phyloP scores from a whole-genome alignment of 169 alveolate species.

The Plasmodium chabaudi region DNA sequence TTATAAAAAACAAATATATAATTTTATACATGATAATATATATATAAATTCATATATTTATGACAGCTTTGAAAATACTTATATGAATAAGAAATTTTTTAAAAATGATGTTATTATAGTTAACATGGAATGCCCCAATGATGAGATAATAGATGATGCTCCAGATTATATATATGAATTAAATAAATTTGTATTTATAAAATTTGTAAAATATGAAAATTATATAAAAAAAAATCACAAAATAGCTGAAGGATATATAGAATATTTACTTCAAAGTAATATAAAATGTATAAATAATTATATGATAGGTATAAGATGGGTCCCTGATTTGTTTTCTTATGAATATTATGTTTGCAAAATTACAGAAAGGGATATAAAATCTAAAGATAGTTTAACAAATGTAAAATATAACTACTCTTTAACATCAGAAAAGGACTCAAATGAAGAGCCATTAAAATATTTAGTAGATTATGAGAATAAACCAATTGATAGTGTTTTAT shows the following conservation, averaged over 20 bases:
- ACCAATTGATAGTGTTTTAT: slow-evolving; percentile 38
- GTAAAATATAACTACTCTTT: slow-evolving; percentile 31
- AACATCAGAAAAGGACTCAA: slow-evolving; percentile 24
- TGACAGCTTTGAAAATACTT: slow-evolving; percentile 60
- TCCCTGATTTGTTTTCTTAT: slow-evolving; percentile 58
- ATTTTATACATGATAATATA: slow-evolving; percentile 47
- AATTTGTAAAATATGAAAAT: slow-evolving; percentile 51
- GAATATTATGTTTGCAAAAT: slow-evolving; percentile 71
- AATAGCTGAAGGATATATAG: slow-evolving; percentile 52
- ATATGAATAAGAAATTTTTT: slow-evolving; percentile 46
- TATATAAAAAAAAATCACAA: slow-evolving; percentile 58
- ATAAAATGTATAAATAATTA: slow-evolving; percentile 64
- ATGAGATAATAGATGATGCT: slow-evolving; percentile 16
- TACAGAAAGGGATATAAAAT: slow-evolving; percentile 11
- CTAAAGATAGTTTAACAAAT: slow-evolving; percentile 11
- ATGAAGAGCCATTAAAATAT: slow-evolving; percentile 21
- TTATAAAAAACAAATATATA: slow-evolving; percentile 41
- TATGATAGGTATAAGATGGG: slow-evolving; percentile 74
- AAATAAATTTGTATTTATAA: slow-evolving; percentile 59
- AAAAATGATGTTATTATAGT: slow-evolving; percentile 62
- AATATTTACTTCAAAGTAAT: slow-evolving; percentile 43
- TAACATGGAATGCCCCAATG: neutral
- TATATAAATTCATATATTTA: slow-evolving; percentile 58
- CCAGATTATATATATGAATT: slow-evolving; percentile 65
- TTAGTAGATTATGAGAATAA: slow-evolving; percentile 61